These are phyloP conservation scores for Rhizopus delemar DNA, from an alignment of 371 early-diverging fungal genomes.

Conservation along the genomic window DNA sequence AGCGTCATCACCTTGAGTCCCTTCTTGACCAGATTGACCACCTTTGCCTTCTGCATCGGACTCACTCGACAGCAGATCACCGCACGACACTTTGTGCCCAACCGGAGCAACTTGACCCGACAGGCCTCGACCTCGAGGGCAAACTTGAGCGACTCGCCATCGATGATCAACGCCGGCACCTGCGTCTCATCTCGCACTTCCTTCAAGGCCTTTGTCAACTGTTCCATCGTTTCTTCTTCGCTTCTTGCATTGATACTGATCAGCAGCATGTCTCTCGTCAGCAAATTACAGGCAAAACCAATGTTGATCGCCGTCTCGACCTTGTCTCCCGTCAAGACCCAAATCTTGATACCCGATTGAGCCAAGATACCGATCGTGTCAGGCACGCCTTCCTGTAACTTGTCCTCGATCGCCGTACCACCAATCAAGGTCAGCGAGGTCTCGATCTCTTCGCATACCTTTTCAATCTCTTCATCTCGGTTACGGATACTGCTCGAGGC, in stretches of 20 bases:
- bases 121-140: conserved; percentile 64
- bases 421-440: conserved; percentile 72
- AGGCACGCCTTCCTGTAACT: conserved; percentile 93
- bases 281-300: conserved; percentile 86
- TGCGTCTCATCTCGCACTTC: conserved; percentile 36
- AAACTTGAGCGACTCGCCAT: conserved; percentile 85
- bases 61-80: conserved; percentile 88
- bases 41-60: conserved; percentile 89
- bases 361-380: conserved; percentile 87
- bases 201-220: conserved; percentile 38
- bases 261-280: conserved; percentile 64
- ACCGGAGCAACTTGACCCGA: conserved; percentile 63
- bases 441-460: conserved; percentile 85
- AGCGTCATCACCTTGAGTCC: conserved; percentile 74
- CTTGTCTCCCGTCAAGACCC: conserved; percentile 99
- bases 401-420: conserved; percentile 90
- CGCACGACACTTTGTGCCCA: conserved; percentile 72
- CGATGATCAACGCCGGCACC: conserved; percentile 81
- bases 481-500: conserved; percentile 82
- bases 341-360: conserved; percentile 90
- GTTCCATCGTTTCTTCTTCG: conserved; percentile 64
- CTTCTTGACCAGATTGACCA: conserved; percentile 62
- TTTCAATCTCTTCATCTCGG: conserved; percentile 80
- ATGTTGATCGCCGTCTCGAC: conserved; percentile 98
- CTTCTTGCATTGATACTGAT: conserved; percentile 71